Conservation (phyloP, 164 flowering plant species). For the Stephania yunnanensis region DNA sequence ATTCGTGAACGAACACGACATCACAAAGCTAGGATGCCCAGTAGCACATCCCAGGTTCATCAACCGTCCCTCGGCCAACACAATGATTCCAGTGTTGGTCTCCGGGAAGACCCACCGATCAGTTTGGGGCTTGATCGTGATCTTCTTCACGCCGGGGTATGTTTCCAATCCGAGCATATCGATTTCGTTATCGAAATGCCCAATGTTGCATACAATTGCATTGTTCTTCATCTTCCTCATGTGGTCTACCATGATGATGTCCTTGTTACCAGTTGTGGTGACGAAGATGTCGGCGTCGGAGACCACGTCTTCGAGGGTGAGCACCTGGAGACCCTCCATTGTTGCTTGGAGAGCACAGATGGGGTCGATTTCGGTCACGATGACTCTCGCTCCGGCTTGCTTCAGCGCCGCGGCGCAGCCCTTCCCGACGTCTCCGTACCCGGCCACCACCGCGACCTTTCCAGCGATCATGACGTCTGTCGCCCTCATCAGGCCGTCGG, state of each 20-base stretch:
- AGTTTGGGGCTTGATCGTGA: conserved; percentile 21
- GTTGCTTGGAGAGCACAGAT: conserved; percentile 13
- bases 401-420: conserved; percentile 12
- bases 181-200: conserved; percentile 12
- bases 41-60: conserved; percentile 23
- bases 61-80: conserved; percentile 18
- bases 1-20: conserved; percentile 20
- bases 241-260: conserved; percentile 18
- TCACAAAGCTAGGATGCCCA: conserved; percentile 23
- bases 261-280: conserved; percentile 16
- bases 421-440: conserved; percentile 15
- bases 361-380: conserved; percentile 10
- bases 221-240: conserved; percentile 26
- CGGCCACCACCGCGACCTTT: conserved; percentile 8
- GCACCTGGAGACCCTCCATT: conserved; percentile 10
- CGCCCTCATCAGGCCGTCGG: conserved; percentile 13
- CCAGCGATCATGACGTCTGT: conserved; percentile 14
- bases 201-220: conserved; percentile 18
- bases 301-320: conserved; percentile 12
- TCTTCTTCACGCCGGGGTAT: conserved; percentile 14
- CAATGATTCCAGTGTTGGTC: conserved; percentile 16
- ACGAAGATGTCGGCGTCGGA: conserved; percentile 6
- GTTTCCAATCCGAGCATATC: conserved; percentile 7
- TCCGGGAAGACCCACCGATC: conserved; percentile 24
- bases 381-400: conserved; percentile 11